A percentile compares a stretch with the other conserved stretches of the same genome.
Conservation (phyloP, 164 flowering plant genomes). For the Annona cherimola region DNA sequence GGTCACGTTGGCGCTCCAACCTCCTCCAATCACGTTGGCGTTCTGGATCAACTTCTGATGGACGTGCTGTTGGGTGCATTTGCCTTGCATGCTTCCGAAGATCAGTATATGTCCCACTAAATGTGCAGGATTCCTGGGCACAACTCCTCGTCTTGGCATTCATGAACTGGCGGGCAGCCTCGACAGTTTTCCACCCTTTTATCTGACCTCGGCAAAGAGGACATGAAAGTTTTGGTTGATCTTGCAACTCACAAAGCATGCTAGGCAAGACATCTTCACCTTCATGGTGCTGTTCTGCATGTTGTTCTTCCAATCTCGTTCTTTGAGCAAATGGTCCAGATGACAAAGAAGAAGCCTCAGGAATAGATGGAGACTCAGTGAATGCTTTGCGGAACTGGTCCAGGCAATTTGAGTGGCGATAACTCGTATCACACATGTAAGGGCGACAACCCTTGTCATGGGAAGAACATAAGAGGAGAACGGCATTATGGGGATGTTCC, state of each 20-base stretch:
- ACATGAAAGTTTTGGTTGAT: constrained; percentile 43
- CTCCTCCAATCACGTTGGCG: constrained; percentile 73
- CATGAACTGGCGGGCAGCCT: constrained; percentile 76
- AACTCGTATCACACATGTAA: constrained; percentile 91
- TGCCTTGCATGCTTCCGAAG: constrained; percentile 83
- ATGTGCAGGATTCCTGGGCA: constrained; percentile 69
- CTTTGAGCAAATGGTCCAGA: neutral
- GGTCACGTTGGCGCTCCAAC: constrained; percentile 78
- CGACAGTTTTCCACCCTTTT: constrained; percentile 62
- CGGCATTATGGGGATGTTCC: constrained; percentile 96
- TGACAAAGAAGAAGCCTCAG: constrained; percentile 18
- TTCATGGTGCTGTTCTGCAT: constrained; percentile 20
- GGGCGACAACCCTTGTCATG: constrained; percentile 87
- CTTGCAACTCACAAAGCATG: constrained; percentile 26
- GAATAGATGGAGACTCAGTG: constrained; percentile 24
- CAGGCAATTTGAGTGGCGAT: constrained; percentile 85
- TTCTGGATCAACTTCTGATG: constrained; percentile 72
- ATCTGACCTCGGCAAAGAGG: constrained; percentile 83
- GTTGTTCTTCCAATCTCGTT: constrained; percentile 17
- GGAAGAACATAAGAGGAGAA: constrained; percentile 74
- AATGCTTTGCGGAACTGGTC: constrained; percentile 75
- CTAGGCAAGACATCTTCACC: constrained; percentile 2
- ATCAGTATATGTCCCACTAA: constrained; percentile 64
- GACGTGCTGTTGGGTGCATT: constrained; percentile 70
- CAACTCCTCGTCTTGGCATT: constrained; percentile 72